phyloP scores from a whole-genome alignment of 371 early-diverging fungal genomes.

The Cokeromyces recurvatus region DNA sequence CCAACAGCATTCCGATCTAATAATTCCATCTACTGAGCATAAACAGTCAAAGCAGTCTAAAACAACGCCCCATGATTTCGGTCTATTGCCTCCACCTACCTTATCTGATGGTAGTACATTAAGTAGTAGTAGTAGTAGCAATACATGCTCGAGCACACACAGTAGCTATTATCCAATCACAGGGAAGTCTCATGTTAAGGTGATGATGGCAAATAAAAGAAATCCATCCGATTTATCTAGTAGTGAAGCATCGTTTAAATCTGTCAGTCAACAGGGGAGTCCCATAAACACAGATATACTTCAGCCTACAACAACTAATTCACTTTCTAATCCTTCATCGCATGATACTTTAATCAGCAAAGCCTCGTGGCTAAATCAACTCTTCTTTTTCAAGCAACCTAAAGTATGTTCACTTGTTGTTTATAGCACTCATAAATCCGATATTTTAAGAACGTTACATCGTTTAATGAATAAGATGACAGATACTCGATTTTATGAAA shows the following conservation, averaged over 20 bases:
- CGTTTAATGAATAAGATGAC: constrained; percentile 24
- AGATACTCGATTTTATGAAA: constrained; percentile 39
- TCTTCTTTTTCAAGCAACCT: constrained; percentile 48
- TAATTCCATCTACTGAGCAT: not conserved
- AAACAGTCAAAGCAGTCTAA: not conserved
- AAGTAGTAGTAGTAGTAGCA: constrained; percentile 36
- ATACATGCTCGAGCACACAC: constrained; percentile 15
- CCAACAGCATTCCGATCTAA: no score
- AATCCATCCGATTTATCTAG: no score
- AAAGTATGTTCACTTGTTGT: constrained; percentile 37
- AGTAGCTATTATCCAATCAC: constrained; percentile 1
- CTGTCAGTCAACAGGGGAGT: no score
- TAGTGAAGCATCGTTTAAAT: not conserved
- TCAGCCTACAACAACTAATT: constrained; percentile 30
- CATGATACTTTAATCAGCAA: constrained; percentile 14
- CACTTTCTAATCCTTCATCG: constrained; percentile 35
- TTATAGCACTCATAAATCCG: constrained; percentile 23
- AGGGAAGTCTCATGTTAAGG: not conserved
- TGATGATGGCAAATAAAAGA: not conserved
- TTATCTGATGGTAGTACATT: constrained; percentile 41
- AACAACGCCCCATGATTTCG: no score
- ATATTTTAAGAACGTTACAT: constrained; percentile 26
- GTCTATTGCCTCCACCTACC: constrained; percentile 21
- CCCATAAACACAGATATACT: not conserved
- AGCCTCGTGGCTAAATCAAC: constrained; percentile 36